Evolutionary conservation across 1,284 basidiomycete genomes (phyloP), one percentile per base, ranked within the genome.

Genomic region (Chalciporus sp.): DNA sequence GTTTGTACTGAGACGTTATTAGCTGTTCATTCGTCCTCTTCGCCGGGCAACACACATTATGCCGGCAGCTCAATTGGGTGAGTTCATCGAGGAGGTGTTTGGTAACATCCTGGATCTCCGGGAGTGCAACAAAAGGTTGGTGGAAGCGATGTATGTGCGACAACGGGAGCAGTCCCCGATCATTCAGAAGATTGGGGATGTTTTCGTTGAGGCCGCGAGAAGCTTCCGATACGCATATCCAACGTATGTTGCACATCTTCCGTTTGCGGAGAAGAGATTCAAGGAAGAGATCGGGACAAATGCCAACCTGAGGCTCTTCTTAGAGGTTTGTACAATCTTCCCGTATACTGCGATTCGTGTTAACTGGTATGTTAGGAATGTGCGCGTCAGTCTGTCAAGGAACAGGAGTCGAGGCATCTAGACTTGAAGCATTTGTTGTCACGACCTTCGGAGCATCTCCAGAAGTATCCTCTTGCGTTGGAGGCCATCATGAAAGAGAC

Each of bases 141-240:
- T 98, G 26, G 94, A 97, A 64, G 82, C 88, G 31, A 83, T 98
- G 74, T 86, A 89, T 51, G 88, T 95, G 20, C 84, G 95, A 26
- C 92, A 98, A 67, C 81, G 93, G 44, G 95, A 98, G 70, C 88
- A 95, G 63, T 81, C 81, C 16, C 91, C 92, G 0, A 80, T 98
- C 46, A 88, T 98, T 41, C 84, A 89, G 58, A 81, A 81, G 43
- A 90, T 98, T 43, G 96, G 95, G 0, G 95, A 98, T 66, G 85
- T 98, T 49, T 92, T 98, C 66, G 75, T 98, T 47, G 84, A 88
- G 16, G 90, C 93, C 0, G 94, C 94, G 0, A 87, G 92, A 1
- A 91, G 95, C 64, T 98, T 98, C 76, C 82, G 90, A 33, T 76
- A 85, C 8, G 85, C 88, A 3, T 99, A 99, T 71, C 91, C 92